Percentiles rank a stretch among this genome's conserved stretches.
phyloP scores from a whole-genome alignment of 2,329 filamentous ascomycete species.

The Leptographium radiaticola region DNA sequence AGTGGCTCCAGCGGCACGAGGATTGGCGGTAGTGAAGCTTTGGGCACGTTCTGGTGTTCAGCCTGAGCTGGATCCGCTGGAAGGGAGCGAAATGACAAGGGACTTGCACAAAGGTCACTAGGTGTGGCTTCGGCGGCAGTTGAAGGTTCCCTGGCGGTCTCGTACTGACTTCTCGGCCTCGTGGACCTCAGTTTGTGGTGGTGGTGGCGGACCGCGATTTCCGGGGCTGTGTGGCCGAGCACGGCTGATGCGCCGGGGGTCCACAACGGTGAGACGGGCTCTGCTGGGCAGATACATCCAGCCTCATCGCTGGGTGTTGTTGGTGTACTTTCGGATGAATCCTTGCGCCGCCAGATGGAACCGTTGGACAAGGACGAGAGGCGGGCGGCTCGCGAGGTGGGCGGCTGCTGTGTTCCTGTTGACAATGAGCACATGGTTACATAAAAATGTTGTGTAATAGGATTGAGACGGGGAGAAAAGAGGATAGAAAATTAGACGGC shows the following conservation, averaged over 20 bases:
- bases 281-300: constrained; percentile 3
- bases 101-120: neutral
- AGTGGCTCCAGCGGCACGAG: constrained; percentile 5
- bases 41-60: neutral
- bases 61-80: neutral
- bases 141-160: neutral
- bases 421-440: neutral
- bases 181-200: neutral
- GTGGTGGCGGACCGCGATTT: neutral
- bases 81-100: neutral
- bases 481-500: neutral
- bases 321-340: constrained; percentile 12
- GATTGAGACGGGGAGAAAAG: neutral
- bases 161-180: neutral
- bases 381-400: neutral
- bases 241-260: neutral
- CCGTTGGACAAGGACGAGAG: neutral
- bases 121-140: neutral
- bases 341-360: constrained; percentile 9
- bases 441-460: neutral
- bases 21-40: neutral
- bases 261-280: neutral
- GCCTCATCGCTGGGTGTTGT: constrained; percentile 7
- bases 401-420: neutral
- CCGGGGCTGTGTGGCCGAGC: neutral